Conservation (phyloP, 2,329 filamentous ascomycete species). For the Nothophoma quercina region DNA sequence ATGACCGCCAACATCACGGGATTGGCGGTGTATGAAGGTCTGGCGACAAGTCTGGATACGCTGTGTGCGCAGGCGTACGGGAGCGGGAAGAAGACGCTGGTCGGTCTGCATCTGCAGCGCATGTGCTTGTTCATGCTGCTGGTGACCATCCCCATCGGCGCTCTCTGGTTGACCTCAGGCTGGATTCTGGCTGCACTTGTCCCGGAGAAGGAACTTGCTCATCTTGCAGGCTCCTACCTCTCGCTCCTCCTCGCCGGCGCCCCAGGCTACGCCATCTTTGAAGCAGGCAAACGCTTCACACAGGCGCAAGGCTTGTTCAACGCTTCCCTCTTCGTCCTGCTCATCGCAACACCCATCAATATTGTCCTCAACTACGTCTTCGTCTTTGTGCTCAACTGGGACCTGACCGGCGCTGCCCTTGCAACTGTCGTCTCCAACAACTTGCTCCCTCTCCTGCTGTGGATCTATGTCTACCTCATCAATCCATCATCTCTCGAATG, state of each 20-base stretch:
- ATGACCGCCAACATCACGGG: constrained; percentile 65
- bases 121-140: constrained; percentile 61
- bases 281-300: constrained; percentile 62
- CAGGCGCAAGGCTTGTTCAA: constrained; percentile 64
- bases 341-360: constrained; percentile 59
- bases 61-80: constrained; percentile 62
- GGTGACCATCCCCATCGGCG: constrained; percentile 58
- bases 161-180: constrained; percentile 59
- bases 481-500: constrained; percentile 52
- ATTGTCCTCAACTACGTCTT: constrained; percentile 60
- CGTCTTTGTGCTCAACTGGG: constrained; percentile 52
- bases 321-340: constrained; percentile 56
- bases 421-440: constrained; percentile 60
- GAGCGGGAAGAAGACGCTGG: constrained; percentile 56
- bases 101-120: constrained; percentile 62
- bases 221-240: constrained; percentile 60
- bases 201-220: constrained; percentile 57
- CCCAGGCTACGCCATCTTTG: constrained; percentile 63
- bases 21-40: constrained; percentile 59
- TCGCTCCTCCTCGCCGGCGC: constrained; percentile 58
- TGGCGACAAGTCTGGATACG: constrained; percentile 61
- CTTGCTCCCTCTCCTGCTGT: constrained; percentile 57
- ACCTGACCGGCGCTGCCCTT: constrained; percentile 61
- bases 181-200: constrained; percentile 57
- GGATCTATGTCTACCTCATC: constrained; percentile 56